A percentile compares a stretch with the other conserved stretches of the same genome.
Evolutionary conservation across 2,329 filamentous ascomycete genomes (phyloP).

Genomic region (Penicillium frequentans): DNA sequence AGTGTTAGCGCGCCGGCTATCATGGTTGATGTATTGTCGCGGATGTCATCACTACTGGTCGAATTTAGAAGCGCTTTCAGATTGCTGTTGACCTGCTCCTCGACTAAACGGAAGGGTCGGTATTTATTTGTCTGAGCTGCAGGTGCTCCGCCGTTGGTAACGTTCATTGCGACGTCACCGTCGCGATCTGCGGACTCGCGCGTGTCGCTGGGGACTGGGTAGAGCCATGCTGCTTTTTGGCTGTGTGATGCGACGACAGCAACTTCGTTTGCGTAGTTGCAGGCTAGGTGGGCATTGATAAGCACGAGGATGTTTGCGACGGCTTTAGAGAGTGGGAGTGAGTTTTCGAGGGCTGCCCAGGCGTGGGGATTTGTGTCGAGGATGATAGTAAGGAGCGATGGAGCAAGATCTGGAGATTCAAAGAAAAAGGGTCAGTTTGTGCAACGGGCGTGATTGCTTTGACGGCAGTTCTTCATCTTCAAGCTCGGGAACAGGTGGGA

Average conservation of each 20-base stretch:
- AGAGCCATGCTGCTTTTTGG: conserved; percentile 85
- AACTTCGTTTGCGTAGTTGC: conserved; percentile 90
- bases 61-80: conserved; percentile 70
- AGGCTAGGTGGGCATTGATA: conserved; percentile 92
- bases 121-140: conserved; percentile 75
- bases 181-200: conserved; percentile 30
- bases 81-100: conserved; percentile 73
- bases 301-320: conserved; percentile 91
- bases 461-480: not conserved
- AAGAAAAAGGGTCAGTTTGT: not conserved
- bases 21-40: conserved; percentile 70
- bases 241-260: conserved; percentile 88
- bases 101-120: conserved; percentile 84
- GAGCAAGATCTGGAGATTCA: conserved; percentile 53
- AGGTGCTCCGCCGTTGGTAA: conserved; percentile 34
- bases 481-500: not conserved
- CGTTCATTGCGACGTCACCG: conserved; percentile 61
- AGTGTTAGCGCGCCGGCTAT: conserved; percentile 89
- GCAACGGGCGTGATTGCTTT: not conserved
- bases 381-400: conserved; percentile 85
- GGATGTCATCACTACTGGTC: conserved; percentile 64
- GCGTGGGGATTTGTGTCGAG: conserved; percentile 96
- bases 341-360: conserved; percentile 75
- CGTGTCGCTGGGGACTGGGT: conserved; percentile 56
- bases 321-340: conserved; percentile 77